Base-by-base conservation (phyloP, 345 rosid species). In the Hypericum perforatum region DNA sequence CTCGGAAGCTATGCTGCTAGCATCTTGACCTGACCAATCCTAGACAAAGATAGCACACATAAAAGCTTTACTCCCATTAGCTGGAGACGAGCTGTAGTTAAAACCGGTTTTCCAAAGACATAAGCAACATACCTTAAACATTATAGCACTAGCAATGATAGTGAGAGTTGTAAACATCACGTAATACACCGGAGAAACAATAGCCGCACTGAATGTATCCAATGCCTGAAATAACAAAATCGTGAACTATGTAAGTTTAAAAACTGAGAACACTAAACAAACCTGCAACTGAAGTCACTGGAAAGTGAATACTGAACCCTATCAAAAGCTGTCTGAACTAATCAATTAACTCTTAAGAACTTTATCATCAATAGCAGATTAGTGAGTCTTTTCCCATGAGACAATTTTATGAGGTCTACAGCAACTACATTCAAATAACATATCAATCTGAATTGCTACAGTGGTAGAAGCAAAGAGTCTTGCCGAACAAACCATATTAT, bases 131-230 rank as follows among this genome's bases (percentile, higher is more conserved):
- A 81, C 96, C 96, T 87, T 87, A 61, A 87, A 91, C 95, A 91
- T 85, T 41, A 87, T 85, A 5, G 74, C 84, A 63, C 89, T 84
- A 12, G 96, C 96, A 67, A 78, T 67, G 47, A 87, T 82, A 16
- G 95, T 81, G 53, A 87, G 84, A 22, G 96, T 87, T 39, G 96
- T 85, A 68, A 87, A 84, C 95, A 91, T 81, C 47, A 91, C 98
- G 41, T 86, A 91, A 54, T 86, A 86, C 43, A 91, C 92, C 5
- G 97, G 94, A 66, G 94, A 90, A 51, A 90, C 94, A 36, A 86
- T 67, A 58, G 94, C 89, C 47, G 98, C 89, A 43, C 76, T 79
- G 68, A 86, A 86, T 53, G 94, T 79, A 61, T 84, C 95, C 64
- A 87, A 58, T 46, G 96, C 98, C 98, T 86, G 73, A 12, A 45